Evolutionary conservation across 805 yeast species (phyloP).

Genomic region (Kodamaea neixiangensis): DNA sequence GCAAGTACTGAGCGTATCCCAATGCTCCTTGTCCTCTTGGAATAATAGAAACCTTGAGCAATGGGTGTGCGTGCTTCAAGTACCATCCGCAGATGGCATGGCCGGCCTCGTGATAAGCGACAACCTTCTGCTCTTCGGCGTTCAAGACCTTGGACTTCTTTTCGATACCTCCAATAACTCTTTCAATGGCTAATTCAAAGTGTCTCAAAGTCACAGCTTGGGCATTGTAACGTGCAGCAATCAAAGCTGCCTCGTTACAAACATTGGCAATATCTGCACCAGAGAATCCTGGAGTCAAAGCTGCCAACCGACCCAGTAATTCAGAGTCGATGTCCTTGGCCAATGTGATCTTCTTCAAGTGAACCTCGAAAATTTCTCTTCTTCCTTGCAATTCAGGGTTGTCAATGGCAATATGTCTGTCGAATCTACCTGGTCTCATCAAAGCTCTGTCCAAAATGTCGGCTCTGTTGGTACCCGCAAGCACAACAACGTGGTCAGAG

Average conservation of each 20-base stretch:
- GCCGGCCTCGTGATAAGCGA: slow-evolving; percentile 98
- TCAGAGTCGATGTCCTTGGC: slow-evolving; percentile 43
- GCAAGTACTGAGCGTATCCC: slow-evolving; percentile 97
- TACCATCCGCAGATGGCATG: slow-evolving; percentile 99
- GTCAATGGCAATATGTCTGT: slow-evolving; percentile 88
- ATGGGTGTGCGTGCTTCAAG: slow-evolving; percentile 86
- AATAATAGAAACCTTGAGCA: slow-evolving; percentile 91
- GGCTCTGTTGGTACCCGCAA: slow-evolving; percentile 96
- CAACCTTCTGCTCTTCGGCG: slow-evolving; percentile 83
- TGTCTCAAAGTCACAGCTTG: slow-evolving; percentile 70
- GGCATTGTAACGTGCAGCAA: slow-evolving; percentile 86
- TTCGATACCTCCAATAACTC: slow-evolving; percentile 96
- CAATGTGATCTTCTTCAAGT: slow-evolving; percentile 71
- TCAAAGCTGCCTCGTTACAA: slow-evolving; percentile 95
- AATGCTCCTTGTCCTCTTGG: slow-evolving; percentile 97
- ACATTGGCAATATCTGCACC: slow-evolving; percentile 99
- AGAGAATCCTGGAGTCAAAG: slow-evolving; percentile 95
- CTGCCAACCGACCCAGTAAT: slow-evolving; percentile 86
- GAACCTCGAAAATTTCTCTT: slow-evolving; percentile 87
- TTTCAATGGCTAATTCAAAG: slow-evolving; percentile 95
- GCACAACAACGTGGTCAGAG: slow-evolving; percentile 90
- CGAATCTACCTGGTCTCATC: slow-evolving; percentile 96
- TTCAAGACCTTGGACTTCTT: slow-evolving; percentile 82
- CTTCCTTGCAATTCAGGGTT: slow-evolving; percentile 95
- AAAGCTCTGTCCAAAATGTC: slow-evolving; percentile 92